Evolutionary conservation across 2,329 filamentous ascomycete genomes (phyloP), one percentile per base, ranked within the genome.

Genomic region (Claviceps africana): DNA sequence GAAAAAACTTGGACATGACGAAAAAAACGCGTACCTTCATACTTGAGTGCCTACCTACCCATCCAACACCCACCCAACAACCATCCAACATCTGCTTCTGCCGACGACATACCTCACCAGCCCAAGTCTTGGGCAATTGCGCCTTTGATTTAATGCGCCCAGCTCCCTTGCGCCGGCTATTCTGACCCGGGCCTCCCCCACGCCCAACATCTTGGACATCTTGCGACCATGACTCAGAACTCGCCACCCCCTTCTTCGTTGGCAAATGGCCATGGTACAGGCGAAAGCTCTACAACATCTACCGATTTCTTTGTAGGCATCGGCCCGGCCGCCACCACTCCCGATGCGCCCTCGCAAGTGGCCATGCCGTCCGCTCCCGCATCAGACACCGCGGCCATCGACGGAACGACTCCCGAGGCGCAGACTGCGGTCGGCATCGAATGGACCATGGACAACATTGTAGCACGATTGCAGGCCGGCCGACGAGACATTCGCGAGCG

Each of bases 401-500:
- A 54, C 15, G 46, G 50, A 13, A 52, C 54, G 11, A 58, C 57
- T 19, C 56, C 59, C 31, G 56, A 56, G 47, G 52, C 52, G 15
- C 60, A 62, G 49, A 62, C 60, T 13, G 58, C 57, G 21, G 51
- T 53, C 11, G 56, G 56, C 19, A 45, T 51, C 15, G 69, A 70
- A 2, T 76, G 72, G 70, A 70, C 70, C 2, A 60, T 70, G 19
- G 64, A 67, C 2, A 68, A 70, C 51, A 64, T 78, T n/a, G 70
- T 70, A 35, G 56, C 61, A 5, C 62, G 65, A 6, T 64, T 79
- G 30, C 64, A 61, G 9, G 55, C 62, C 2, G 70, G 72, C 49
- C 66, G 70, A 17, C 62, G 64, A 35, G 70, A 75, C 25, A 70
- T 79, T 30, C 67, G 69, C 49, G 63, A 68, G 13, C 68, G 70